Conservation (phyloP, 345 rosid species). For the Bruguiera gymnorhiza region DNA sequence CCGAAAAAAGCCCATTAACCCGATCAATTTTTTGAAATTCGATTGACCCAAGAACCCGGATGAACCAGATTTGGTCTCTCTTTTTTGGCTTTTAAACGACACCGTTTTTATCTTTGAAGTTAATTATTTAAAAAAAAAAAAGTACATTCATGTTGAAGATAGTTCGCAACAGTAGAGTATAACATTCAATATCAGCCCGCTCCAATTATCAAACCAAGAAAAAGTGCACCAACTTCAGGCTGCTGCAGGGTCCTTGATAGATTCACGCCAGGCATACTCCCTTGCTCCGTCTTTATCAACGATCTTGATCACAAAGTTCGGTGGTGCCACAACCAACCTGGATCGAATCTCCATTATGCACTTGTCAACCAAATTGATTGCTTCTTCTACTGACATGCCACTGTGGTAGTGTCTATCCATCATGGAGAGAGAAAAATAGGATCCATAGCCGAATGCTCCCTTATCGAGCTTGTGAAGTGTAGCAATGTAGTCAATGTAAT, state of each 20-base stretch:
- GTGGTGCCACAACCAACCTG: conserved; percentile 85
- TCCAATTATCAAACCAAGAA: too few relatives aligned
- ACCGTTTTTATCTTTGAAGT: too few relatives aligned
- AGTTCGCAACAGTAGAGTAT: too few relatives aligned
- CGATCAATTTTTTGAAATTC: too few relatives aligned
- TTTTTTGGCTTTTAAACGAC: too few relatives aligned
- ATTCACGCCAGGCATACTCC: conserved; percentile 67
- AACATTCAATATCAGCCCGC: too few relatives aligned
- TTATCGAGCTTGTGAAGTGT: conserved; percentile 85
- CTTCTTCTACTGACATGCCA: conserved; percentile 77
- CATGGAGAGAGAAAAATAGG: conserved; percentile 74
- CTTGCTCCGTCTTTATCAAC: conserved; percentile 80
- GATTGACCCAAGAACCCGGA: too few relatives aligned
- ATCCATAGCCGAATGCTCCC: conserved; percentile 88
- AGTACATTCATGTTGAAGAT: too few relatives aligned
- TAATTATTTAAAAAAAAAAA: too few relatives aligned
- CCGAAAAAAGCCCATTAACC: too few relatives aligned
- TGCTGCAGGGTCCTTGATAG: conserved; percentile 43
- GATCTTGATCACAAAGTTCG: conserved; percentile 82
- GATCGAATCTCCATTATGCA: conserved; percentile 80
- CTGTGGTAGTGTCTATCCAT: conserved; percentile 87
- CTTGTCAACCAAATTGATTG: conserved; percentile 68
- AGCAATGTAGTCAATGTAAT: conserved; percentile 84
- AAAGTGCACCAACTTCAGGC: too few relatives aligned
- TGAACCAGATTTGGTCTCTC: too few relatives aligned